Percentiles rank a stretch among this genome's conserved stretches.
These are phyloP conservation scores for Tulasnella sp. DNA, from an alignment of 768 basidiomycete species.

Conservation along the genomic window DNA sequence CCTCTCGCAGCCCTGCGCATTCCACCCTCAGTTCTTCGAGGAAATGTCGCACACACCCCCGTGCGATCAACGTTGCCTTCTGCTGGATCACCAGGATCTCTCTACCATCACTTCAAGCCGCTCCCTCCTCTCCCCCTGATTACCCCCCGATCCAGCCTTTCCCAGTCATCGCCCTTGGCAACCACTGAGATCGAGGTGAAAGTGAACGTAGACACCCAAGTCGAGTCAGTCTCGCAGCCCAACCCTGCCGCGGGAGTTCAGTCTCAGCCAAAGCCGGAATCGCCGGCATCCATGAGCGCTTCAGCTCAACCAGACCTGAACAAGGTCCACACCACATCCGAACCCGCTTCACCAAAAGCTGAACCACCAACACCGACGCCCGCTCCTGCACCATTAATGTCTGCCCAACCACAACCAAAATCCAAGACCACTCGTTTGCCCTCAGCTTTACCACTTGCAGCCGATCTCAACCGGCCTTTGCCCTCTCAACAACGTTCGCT, in stretches of 20 bases:
- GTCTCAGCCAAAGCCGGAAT: constrained; percentile 6
- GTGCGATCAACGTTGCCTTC: background rate
- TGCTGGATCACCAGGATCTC: background rate
- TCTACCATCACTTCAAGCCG: background rate
- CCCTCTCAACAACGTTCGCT: background rate
- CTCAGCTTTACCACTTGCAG: background rate
- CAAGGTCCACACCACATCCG: background rate
- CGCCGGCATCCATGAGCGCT: background rate
- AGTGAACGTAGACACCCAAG: background rate
- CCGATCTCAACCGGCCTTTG: background rate
- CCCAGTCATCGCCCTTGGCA: background rate
- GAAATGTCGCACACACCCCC: background rate
- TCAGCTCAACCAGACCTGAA: background rate
- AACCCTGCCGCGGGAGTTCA: background rate
- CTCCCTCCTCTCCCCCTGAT: background rate
- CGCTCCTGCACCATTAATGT: background rate
- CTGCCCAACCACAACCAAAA: background rate
- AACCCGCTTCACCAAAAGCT: background rate
- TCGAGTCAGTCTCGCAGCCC: background rate
- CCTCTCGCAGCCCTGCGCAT: background rate
- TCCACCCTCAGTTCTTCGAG: background rate
- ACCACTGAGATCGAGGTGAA: background rate
- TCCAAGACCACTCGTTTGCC: background rate
- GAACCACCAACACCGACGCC: background rate
- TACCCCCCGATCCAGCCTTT: background rate